phyloP scores from a whole-genome alignment of 1,284 basidiomycete genomes.

The Pseudozyma thailandica region DNA sequence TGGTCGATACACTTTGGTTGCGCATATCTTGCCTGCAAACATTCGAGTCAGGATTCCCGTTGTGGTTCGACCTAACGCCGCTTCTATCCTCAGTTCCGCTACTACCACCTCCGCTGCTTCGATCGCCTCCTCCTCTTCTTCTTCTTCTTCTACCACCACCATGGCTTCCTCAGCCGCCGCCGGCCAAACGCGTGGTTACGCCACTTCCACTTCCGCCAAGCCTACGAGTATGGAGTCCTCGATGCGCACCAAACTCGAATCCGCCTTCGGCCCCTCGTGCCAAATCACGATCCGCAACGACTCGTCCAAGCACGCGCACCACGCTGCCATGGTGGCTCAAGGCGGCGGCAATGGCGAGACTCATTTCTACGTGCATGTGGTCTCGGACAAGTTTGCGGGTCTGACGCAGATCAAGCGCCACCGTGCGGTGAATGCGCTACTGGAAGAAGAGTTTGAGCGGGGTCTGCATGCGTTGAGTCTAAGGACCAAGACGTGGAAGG shows the following conservation, averaged over 20 bases:
- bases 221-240: slow-evolving; percentile 44
- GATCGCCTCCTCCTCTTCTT: slow-evolving; percentile 6
- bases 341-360: slow-evolving; percentile 66
- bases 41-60: slow-evolving; percentile 36
- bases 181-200: slow-evolving; percentile 33
- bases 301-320: slow-evolving; percentile 64
- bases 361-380: slow-evolving; percentile 66
- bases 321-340: slow-evolving; percentile 67
- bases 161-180: neutral
- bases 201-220: slow-evolving; percentile 10
- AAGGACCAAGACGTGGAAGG: slow-evolving; percentile 61
- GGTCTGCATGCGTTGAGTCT: slow-evolving; percentile 65
- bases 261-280: slow-evolving; percentile 42
- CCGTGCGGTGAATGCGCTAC: slow-evolving; percentile 59
- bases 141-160: neutral
- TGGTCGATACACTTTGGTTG: slow-evolving; percentile 26
- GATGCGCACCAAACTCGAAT: slow-evolving; percentile 53
- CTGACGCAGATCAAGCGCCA: slow-evolving; percentile 64
- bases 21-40: slow-evolving; percentile 32
- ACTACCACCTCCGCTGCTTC: neutral
- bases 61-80: slow-evolving; percentile 21
- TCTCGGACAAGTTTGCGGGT: slow-evolving; percentile 60
- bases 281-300: slow-evolving; percentile 59
- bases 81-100: slow-evolving; percentile 3
- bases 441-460: slow-evolving; percentile 57